Evolutionary conservation across 495 filamentous ascomycete genomes (phyloP).

Genomic region (Penicillium arizonense): DNA sequence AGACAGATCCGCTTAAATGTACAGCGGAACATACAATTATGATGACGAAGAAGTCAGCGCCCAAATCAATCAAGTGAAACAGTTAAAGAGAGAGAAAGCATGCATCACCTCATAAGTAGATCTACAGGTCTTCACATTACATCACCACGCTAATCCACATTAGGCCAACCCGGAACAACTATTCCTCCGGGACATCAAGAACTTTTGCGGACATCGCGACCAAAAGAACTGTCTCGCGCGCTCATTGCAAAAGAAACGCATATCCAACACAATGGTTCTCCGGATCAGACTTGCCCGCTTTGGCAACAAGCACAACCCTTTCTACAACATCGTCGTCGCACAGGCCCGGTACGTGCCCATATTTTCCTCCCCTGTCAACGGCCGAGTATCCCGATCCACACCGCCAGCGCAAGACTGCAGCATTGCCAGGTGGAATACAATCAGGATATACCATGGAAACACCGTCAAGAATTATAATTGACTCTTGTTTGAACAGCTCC

Average conservation of each 20-base stretch:
- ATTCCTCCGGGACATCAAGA: slow-evolving; percentile 26
- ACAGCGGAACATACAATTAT: slow-evolving; percentile 28
- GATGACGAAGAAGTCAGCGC: too few relatives aligned
- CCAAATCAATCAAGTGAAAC: background rate
- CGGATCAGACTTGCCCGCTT: slow-evolving; percentile 92
- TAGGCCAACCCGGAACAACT: slow-evolving; percentile 20
- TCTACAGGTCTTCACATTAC: slow-evolving; percentile 23
- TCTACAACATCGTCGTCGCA: slow-evolving; percentile 96
- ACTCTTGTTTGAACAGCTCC: slow-evolving; percentile 32
- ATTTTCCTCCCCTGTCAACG: slow-evolving; percentile 4
- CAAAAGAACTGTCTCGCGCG: background rate
- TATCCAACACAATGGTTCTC: slow-evolving; percentile 70
- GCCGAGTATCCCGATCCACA: background rate
- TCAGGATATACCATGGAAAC: background rate
- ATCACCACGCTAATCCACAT: slow-evolving; percentile 34
- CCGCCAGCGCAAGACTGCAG: background rate
- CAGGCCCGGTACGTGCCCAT: slow-evolving; percentile 75
- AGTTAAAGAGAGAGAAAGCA: background rate
- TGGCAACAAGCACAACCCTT: slow-evolving; percentile 77
- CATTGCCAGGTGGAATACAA: background rate
- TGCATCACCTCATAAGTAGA: background rate
- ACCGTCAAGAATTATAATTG: background rate
- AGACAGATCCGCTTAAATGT: slow-evolving; percentile 10
- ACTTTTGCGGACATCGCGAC: slow-evolving; percentile 23
- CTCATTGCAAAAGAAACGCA: slow-evolving; percentile 4